Percentiles rank a stretch among this genome's conserved stretches.
Conservation (phyloP, 768 basidiomycete genomes). For the Termitomyces sp. region DNA sequence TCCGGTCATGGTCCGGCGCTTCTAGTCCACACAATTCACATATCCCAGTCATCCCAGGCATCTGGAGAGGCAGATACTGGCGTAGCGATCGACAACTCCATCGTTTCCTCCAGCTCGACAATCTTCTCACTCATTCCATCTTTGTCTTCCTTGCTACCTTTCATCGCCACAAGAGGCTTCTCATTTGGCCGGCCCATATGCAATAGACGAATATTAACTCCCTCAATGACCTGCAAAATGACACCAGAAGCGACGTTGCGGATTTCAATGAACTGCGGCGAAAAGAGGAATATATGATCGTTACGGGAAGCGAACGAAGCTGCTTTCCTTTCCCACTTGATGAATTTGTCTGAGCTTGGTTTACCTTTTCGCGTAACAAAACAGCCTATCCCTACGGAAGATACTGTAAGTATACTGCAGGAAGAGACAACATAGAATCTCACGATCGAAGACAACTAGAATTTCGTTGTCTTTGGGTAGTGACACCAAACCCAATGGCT, state of each 20-base stretch:
- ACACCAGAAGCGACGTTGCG: slow-evolving; percentile 57
- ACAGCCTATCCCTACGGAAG: slow-evolving; percentile 59
- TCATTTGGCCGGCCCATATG: slow-evolving; percentile 41
- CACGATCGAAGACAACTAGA: slow-evolving; percentile 72
- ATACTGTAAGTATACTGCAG: neutral
- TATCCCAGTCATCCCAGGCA: slow-evolving; percentile 77
- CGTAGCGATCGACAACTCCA: slow-evolving; percentile 38
- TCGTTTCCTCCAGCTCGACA: slow-evolving; percentile 64
- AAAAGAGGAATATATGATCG: slow-evolving; percentile 66
- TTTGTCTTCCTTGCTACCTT: slow-evolving; percentile 51
- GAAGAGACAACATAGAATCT: slow-evolving; percentile 17
- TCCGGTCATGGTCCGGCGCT: neutral
- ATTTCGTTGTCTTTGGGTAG: slow-evolving; percentile 35
- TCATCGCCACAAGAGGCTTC: slow-evolving; percentile 59
- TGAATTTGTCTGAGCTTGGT: slow-evolving; percentile 55
- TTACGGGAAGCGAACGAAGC: slow-evolving; percentile 55
- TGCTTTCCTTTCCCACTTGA: slow-evolving; percentile 77
- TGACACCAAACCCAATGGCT: slow-evolving; percentile 60
- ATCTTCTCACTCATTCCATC: slow-evolving; percentile 57
- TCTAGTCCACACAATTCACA: slow-evolving; percentile 23
- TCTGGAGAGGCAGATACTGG: slow-evolving; percentile 26
- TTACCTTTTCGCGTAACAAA: slow-evolving; percentile 68
- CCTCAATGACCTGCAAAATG: slow-evolving; percentile 83
- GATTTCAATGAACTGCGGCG: slow-evolving; percentile 70
- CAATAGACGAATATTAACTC: slow-evolving; percentile 59